These are phyloP conservation scores for Populus hybrid DNA, from an alignment of 441 rosid genomes.

Conservation along the genomic window DNA sequence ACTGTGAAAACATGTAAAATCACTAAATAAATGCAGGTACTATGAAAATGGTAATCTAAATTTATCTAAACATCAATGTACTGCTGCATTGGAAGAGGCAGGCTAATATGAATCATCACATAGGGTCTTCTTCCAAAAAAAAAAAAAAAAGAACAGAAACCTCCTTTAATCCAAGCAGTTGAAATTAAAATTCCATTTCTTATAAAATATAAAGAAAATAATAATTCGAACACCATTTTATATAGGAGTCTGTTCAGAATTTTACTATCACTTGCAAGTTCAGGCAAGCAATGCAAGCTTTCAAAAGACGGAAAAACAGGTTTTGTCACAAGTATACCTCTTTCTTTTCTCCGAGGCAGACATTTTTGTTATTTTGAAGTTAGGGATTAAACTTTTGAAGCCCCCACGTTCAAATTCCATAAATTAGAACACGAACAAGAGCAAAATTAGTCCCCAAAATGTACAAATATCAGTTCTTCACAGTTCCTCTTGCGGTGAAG, in stretches of 20 bases:
- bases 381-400: too few relatives aligned
- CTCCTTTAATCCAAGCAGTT: neutral
- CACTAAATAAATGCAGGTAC: too few relatives aligned
- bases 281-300: neutral
- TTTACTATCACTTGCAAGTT: neutral
- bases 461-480: neutral
- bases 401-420: neutral
- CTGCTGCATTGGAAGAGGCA: neutral
- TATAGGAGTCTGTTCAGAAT: neutral
- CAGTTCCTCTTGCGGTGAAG: too few relatives aligned
- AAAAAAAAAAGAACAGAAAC: neutral
- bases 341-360: too few relatives aligned
- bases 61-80: too few relatives aligned
- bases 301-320: neutral
- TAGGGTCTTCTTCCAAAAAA: neutral
- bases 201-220: too few relatives aligned
- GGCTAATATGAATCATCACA: neutral
- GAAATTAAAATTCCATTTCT: too few relatives aligned
- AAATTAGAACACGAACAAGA: too few relatives aligned
- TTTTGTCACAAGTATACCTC: too few relatives aligned
- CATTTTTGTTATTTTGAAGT: too few relatives aligned
- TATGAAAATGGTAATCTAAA: too few relatives aligned
- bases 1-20: too few relatives aligned
- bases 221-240: neutral
- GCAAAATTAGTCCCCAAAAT: neutral